phyloP scores from a whole-genome alignment of 1,284 basidiomycete species.

The Apiotrichum siamense region DNA sequence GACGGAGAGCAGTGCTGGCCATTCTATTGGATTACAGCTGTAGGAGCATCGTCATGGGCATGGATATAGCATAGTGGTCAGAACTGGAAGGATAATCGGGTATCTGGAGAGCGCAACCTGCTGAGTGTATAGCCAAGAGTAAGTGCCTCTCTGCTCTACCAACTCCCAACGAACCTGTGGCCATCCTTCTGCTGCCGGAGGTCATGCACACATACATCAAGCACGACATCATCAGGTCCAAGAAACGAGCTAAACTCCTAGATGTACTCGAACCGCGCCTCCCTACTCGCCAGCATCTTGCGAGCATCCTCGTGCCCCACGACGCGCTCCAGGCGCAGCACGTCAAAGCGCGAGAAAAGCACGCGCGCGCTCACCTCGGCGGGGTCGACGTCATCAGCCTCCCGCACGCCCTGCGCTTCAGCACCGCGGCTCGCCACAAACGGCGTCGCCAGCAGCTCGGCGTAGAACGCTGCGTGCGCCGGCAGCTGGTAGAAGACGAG shows the following conservation, averaged over 20 bases:
- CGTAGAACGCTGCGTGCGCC: constrained; percentile 83
- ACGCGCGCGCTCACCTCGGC: constrained; percentile 70
- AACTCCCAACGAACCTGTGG: too few species aligned
- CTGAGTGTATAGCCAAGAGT: too few species aligned
- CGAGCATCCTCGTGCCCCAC: constrained; percentile 50
- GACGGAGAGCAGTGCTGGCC: too few species aligned
- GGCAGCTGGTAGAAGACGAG: constrained; percentile 89
- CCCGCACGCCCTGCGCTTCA: constrained; percentile 21
- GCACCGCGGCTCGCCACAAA: constrained; percentile 59
- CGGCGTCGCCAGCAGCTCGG: constrained; percentile 78
- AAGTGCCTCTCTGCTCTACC: too few species aligned
- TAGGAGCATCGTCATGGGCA: too few species aligned
- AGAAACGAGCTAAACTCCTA: too few species aligned
- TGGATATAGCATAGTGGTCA: too few species aligned
- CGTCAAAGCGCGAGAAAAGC: constrained; percentile 82
- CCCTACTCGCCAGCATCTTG: constrained; percentile 44
- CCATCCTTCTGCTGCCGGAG: too few species aligned
- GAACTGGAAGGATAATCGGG: too few species aligned
- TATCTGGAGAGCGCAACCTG: too few species aligned
- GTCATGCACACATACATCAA: background rate
- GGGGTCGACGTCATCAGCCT: constrained; percentile 51
- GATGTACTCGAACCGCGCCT: constrained; percentile 44
- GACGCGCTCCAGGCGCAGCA: constrained; percentile 77
- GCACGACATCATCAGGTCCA: too few species aligned
- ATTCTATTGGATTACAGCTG: too few species aligned